phyloP scores from a whole-genome alignment of 2,329 filamentous ascomycete genomes.

The Amesomyces nigricolor region DNA sequence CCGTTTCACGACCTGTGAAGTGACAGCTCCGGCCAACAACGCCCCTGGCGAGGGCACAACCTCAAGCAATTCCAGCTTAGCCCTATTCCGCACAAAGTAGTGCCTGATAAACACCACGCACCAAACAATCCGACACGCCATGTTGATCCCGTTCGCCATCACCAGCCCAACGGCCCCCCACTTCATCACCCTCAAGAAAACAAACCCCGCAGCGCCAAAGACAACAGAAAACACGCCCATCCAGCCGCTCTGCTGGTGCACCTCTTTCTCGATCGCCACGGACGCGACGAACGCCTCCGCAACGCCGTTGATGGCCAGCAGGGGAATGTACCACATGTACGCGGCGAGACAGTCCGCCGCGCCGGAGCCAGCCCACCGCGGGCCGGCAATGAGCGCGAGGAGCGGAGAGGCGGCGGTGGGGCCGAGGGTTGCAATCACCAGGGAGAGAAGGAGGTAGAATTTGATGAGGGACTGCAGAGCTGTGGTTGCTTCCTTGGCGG shows the following conservation, averaged over 20 bases:
- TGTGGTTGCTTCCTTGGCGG: constrained; percentile 22
- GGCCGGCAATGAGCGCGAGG: constrained; percentile 69
- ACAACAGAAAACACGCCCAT: constrained; percentile 76
- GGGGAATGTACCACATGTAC: constrained; percentile 90
- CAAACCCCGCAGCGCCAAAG: constrained; percentile 69
- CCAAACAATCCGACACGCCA: constrained; percentile 79
- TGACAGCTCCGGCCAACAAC: constrained; percentile 40
- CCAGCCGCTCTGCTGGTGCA: constrained; percentile 72
- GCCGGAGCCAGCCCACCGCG: constrained; percentile 66
- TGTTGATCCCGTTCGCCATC: constrained; percentile 82
- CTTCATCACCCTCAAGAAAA: constrained; percentile 63
- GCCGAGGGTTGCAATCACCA: constrained; percentile 63
- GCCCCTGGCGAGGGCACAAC: constrained; percentile 42
- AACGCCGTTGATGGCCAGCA: constrained; percentile 86
- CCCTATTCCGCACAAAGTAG: constrained; percentile 52
- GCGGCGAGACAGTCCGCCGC: constrained; percentile 67
- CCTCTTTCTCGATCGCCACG: constrained; percentile 68
- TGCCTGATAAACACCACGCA: constrained; percentile 64
- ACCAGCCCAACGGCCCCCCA: constrained; percentile 78
- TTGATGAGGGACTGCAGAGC: constrained; percentile 60
- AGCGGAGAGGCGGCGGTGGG: constrained; percentile 70
- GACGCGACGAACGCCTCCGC: constrained; percentile 89
- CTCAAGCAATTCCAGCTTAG: constrained; percentile 36
- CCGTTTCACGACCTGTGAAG: constrained; percentile 38
- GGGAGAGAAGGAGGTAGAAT: constrained; percentile 68